Base-by-base conservation (phyloP, 768 basidiomycete genomes). In the Chalciporus pseudorubinellus region DNA sequence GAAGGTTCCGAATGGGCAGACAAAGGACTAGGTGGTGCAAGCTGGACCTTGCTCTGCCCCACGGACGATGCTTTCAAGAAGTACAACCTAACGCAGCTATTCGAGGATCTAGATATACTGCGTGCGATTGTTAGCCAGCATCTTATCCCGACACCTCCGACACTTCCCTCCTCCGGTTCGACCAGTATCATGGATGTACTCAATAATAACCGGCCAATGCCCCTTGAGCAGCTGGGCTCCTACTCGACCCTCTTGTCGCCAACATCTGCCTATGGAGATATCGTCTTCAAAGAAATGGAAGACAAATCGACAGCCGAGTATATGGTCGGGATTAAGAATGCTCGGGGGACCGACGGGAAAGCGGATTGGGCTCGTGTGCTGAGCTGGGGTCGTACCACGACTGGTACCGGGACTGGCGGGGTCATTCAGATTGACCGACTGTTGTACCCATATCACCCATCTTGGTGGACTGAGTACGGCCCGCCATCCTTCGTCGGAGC, bases 1-100 rank as follows among this genome's bases (percentile, higher is more conserved):
- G 81, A 83, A 58, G 85, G 75, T 48, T 85, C 86, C 10, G 72
- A 71, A 11, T 90, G 85, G 84, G 79, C 78, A 6, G 75, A 83
- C 14, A 62, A 67, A 50, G 76, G 71, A 40, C 60, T 78, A n/a
- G 62, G 65, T 18, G 77, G 74, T 21, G 70, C 68, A 9, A 84
- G 86, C 4, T 98, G 95, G 86, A 95, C 93, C 2, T 69, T 99
- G 4, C 77, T 99, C 19, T 94, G 90, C 58, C 97, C 97, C 3
- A 82, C 84, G 6, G 97, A 99, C 62, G 86, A 88, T 51, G 94
- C 95, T 0, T 97, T 98, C 78, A 87, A 92, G 65, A 73, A 80
- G 19, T 71, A 88, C 67, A 95, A 98, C 71, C 69, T 98, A 51
- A 93, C 93, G 0, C 67, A 71, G 52, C 68, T 93, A 20, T 85